Conservation (phyloP, 768 basidiomycete species). For the Punctularia strigosozonata region DNA sequence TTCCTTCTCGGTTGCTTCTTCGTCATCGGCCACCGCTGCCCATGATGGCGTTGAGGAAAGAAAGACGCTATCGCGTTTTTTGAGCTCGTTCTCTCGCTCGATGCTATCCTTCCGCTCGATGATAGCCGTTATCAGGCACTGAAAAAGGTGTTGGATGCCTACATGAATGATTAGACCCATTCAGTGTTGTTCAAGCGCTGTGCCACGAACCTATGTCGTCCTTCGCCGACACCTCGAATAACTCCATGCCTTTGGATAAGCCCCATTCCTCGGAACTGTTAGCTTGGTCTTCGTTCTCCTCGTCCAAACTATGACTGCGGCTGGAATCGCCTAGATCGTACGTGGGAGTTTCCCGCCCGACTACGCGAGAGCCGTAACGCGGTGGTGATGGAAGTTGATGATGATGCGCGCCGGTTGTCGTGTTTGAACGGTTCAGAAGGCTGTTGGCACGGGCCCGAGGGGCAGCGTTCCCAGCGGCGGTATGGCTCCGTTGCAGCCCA, state of each 20-base stretch:
- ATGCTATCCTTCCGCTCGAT: conserved; percentile 69
- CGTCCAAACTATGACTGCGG: conserved; percentile 56
- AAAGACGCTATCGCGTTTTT: conserved; percentile 77
- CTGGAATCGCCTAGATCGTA: conserved; percentile 40
- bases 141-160: conserved; percentile 79
- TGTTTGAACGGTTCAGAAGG: conserved; percentile 21
- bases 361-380: conserved; percentile 47
- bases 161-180: neutral
- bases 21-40: conserved; percentile 72
- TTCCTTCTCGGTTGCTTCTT: conserved; percentile 52
- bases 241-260: conserved; percentile 70
- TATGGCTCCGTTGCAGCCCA: conserved; percentile 43
- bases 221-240: conserved; percentile 88
- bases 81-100: conserved; percentile 68
- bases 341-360: conserved; percentile 38
- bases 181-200: conserved; percentile 3
- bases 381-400: conserved; percentile 24
- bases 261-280: conserved; percentile 58
- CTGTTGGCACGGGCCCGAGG: neutral
- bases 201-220: conserved; percentile 60
- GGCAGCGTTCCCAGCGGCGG: conserved; percentile 17
- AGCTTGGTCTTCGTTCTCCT: conserved; percentile 43
- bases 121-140: conserved; percentile 68
- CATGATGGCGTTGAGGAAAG: conserved; percentile 62
- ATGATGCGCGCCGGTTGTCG: conserved; percentile 28